These are phyloP conservation scores for Malus sieversii DNA, from an alignment of 306 rosid genomes.

Conservation along the genomic window DNA sequence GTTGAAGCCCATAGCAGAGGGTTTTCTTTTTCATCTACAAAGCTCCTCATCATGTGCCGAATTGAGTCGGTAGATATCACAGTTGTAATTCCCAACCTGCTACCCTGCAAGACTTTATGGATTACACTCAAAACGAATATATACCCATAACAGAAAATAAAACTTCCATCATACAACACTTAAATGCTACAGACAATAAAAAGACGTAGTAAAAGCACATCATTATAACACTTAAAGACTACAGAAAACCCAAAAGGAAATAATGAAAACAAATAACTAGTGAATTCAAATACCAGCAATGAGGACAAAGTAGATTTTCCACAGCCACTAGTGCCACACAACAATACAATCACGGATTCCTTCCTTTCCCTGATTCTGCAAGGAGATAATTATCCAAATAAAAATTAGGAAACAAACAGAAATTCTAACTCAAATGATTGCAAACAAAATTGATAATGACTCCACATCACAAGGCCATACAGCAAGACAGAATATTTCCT, in stretches of 20 bases:
- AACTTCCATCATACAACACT: background rate
- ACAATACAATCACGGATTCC: conserved; percentile 81
- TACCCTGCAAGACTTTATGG: conserved; percentile 51
- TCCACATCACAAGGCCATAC: background rate
- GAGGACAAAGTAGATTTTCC: conserved; percentile 97
- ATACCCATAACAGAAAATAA: background rate
- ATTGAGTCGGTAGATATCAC: conserved; percentile 94
- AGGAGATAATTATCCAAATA: conserved; percentile 4
- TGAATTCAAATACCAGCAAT: conserved; percentile 62
- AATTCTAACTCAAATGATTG: background rate
- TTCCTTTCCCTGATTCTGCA: conserved; percentile 84
- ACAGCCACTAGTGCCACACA: conserved; percentile 98
- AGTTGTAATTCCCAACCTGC: conserved; percentile 90
- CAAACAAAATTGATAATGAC: background rate
- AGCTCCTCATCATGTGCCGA: conserved; percentile 99
- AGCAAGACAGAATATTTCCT: background rate
- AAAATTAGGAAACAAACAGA: background rate
- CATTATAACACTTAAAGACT: background rate
- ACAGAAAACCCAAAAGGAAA: conserved; percentile 2
- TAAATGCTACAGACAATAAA: background rate
- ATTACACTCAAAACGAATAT: conserved; percentile 2
- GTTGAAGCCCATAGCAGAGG: conserved; percentile 97
- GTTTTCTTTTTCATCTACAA: conserved; percentile 81
- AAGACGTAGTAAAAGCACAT: background rate
- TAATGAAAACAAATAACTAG: conserved; percentile 20